Base-by-base conservation (phyloP, 192 early-diverging fungal genomes). In the Kickxella alabastrina region DNA sequence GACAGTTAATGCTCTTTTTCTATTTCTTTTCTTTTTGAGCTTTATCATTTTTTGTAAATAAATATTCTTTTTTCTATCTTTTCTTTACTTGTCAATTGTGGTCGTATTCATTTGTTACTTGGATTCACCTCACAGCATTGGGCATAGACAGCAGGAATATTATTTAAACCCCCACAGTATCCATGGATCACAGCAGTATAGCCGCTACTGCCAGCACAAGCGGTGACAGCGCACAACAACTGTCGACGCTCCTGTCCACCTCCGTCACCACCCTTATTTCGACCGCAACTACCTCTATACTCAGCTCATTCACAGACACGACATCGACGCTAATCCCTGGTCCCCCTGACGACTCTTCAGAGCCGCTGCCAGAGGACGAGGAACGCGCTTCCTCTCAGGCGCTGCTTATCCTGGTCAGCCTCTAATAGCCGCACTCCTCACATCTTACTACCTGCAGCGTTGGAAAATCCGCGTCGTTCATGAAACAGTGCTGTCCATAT, bases 401-500 rank as follows among this genome's bases (percentile, higher is more conserved):
- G 3, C 68, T 97, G 51, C 80, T 97, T 3, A 90, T 98, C 31
- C 80, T 91, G 19, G 83, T 92, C 13, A 79, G 88, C 32, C 75
- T 97, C 19, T 81, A 24, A 87, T 92, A 32, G 80, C 84, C 7
- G 89, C 92, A 18, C 80, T 98, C 43, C 83, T 89, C 60, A 88
- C 87, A 0, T 88, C 88, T 43, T 96, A 98, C 78, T 87, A 87
- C 51, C 79, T 98, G 23, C 89, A 95, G 75, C 75, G 85, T 15
- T 83, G 85, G 64, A 76, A 83, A 54, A 93, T 98, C 52, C 86
- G 89, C 27, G 85, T 87, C 14, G 84, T 96, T 58, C 95, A 98
- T 67, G 95, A 98, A 52, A 93, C 92, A 3, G 92, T 96, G 31
- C 84, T 94, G 24, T 93, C 92, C n/a, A 89, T 96, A 44, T 79